phyloP scores from a whole-genome alignment of 768 basidiomycete species.

The Pleurotus eryngii region DNA sequence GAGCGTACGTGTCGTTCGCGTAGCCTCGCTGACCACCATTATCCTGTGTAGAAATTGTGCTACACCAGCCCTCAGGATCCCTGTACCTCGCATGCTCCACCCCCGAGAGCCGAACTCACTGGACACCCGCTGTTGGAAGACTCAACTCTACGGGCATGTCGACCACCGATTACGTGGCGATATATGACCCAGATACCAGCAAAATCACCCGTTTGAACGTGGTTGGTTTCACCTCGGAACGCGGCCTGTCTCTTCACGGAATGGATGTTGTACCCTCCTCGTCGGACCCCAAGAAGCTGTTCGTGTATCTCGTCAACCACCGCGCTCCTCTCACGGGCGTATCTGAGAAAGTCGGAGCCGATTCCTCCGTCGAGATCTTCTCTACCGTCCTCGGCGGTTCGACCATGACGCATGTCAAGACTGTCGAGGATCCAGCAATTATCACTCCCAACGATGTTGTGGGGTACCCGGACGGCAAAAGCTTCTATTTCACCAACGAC shows the following conservation, averaged over 20 bases:
- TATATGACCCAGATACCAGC: constrained; percentile 34
- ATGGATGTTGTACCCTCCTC: constrained; percentile 45
- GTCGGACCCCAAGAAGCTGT: constrained; percentile 35
- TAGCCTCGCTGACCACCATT: neutral
- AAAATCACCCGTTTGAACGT: constrained; percentile 31
- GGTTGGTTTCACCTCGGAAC: constrained; percentile 22
- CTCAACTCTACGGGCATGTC: constrained; percentile 28
- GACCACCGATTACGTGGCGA: constrained; percentile 39
- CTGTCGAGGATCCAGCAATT: constrained; percentile 50
- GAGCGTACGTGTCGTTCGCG: constrained; percentile 1
- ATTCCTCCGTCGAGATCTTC: constrained; percentile 72
- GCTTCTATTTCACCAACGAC: constrained; percentile 73
- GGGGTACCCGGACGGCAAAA: constrained; percentile 60
- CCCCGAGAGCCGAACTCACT: constrained; percentile 28
- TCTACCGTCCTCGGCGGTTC: constrained; percentile 43
- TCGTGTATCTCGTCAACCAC: constrained; percentile 64
- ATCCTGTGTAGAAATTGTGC: constrained; percentile 33
- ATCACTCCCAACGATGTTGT: constrained; percentile 70
- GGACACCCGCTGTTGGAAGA: constrained; percentile 33
- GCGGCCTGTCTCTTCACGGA: constrained; percentile 43
- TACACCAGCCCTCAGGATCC: constrained; percentile 38
- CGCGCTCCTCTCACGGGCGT: constrained; percentile 43
- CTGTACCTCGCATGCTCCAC: constrained; percentile 49
- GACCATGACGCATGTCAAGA: constrained; percentile 49
- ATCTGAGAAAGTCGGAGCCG: constrained; percentile 53